Evolutionary conservation across 2,329 filamentous ascomycete genomes (phyloP).

Genomic region (Cyclaneusma minus): DNA sequence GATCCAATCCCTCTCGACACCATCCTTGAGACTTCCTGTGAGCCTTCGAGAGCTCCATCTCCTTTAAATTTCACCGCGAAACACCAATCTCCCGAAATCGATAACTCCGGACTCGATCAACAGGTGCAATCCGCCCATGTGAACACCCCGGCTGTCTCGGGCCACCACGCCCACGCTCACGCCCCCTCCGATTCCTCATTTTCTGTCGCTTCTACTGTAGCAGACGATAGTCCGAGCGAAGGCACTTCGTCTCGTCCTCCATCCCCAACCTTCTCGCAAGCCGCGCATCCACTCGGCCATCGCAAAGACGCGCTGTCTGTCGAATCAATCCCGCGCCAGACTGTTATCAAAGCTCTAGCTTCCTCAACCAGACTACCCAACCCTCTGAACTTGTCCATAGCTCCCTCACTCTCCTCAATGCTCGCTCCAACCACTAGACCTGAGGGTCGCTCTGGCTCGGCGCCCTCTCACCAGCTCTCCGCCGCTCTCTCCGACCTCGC

Average conservation of each 20-base stretch:
- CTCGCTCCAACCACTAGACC: constrained; percentile 26
- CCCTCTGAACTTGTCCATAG: constrained; percentile 29
- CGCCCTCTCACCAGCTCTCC: constrained; percentile 42
- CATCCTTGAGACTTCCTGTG: too few relatives aligned
- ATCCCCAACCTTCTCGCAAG: constrained; percentile 7
- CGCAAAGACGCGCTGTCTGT: constrained; percentile 19
- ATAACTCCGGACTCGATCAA: too few relatives aligned
- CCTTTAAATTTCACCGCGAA: too few relatives aligned
- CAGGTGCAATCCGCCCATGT: too few relatives aligned
- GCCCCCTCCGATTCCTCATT: constrained; percentile 13
- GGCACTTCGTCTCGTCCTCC: background rate
- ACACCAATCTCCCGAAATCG: too few relatives aligned
- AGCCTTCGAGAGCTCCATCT: too few relatives aligned
- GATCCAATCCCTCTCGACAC: too few relatives aligned
- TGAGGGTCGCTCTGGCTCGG: constrained; percentile 13
- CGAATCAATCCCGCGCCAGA: constrained; percentile 51
- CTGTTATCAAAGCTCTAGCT: constrained; percentile 67
- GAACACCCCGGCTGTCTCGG: too few relatives aligned
- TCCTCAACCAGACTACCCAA: constrained; percentile 46
- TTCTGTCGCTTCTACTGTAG: constrained; percentile 16
- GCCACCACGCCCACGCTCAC: constrained; percentile 14
- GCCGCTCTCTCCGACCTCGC: constrained; percentile 37
- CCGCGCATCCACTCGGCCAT: constrained; percentile 6
- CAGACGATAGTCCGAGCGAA: constrained; percentile 10
- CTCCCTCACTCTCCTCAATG: constrained; percentile 46